phyloP scores from a whole-genome alignment of 495 filamentous ascomycete species.

The Daldinia loculata region DNA sequence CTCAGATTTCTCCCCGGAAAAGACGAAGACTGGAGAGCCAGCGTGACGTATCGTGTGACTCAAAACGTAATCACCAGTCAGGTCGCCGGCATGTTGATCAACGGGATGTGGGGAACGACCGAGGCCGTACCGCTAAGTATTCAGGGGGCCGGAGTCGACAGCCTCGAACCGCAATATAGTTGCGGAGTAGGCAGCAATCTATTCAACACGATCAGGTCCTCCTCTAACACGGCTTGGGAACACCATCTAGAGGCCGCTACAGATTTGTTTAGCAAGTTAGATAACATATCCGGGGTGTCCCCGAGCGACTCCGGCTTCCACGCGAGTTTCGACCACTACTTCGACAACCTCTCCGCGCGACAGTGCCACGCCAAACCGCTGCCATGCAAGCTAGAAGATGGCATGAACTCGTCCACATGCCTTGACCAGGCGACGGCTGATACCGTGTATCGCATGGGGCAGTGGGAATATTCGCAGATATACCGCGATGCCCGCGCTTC shows the following conservation, averaged over 20 bases:
- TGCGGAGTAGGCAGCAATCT: slow-evolving; percentile 59
- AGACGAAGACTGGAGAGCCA: slow-evolving; percentile 46
- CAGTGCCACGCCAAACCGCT: slow-evolving; percentile 71
- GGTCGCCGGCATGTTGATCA: slow-evolving; percentile 70
- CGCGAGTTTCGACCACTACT: slow-evolving; percentile 73
- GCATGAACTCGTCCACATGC: slow-evolving; percentile 54
- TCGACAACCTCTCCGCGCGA: slow-evolving; percentile 74
- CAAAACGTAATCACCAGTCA: slow-evolving; percentile 76
- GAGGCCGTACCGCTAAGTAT: slow-evolving; percentile 57
- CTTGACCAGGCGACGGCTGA: slow-evolving; percentile 64
- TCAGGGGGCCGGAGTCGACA: slow-evolving; percentile 62
- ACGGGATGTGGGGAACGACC: slow-evolving; percentile 63
- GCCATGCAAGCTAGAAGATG: slow-evolving; percentile 61
- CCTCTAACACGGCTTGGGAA: slow-evolving; percentile 60
- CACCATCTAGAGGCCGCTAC: slow-evolving; percentile 64
- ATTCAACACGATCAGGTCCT: slow-evolving; percentile 57
- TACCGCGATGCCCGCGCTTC: slow-evolving; percentile 67
- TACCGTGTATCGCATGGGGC: slow-evolving; percentile 70
- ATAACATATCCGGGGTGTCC: slow-evolving; percentile 66
- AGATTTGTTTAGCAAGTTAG: slow-evolving; percentile 61
- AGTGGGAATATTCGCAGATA: slow-evolving; percentile 75
- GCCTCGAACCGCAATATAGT: slow-evolving; percentile 69
- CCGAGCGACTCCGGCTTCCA: slow-evolving; percentile 66
- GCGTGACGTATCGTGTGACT: slow-evolving; percentile 68
- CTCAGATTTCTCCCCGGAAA: slow-evolving; percentile 64